Evolutionary conservation across 2,329 filamentous ascomycete species (phyloP).

Genomic region (Chrysoporthe austroafricana): DNA sequence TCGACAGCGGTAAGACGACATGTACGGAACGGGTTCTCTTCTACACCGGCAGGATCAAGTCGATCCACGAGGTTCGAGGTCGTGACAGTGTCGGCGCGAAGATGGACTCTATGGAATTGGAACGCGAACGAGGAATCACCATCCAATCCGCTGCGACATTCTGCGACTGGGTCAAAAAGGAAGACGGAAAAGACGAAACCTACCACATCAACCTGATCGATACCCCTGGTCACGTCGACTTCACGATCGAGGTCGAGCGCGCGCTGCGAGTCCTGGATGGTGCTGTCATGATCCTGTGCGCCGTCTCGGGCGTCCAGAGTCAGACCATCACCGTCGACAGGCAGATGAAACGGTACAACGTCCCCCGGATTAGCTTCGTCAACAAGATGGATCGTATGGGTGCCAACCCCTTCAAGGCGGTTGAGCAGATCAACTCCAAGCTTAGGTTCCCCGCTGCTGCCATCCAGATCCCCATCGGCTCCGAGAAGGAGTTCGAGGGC

Average conservation of each 20-base stretch:
- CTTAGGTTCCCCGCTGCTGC: constrained; percentile 91
- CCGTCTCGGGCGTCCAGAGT: constrained; percentile 94
- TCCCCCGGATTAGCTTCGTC: constrained; percentile 92
- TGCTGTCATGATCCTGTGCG: constrained; percentile 97
- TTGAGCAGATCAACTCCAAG: constrained; percentile 97
- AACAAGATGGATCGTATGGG: constrained; percentile 99
- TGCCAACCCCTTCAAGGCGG: constrained; percentile 94
- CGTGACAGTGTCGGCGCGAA: constrained; percentile 96
- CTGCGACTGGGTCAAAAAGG: constrained; percentile 92
- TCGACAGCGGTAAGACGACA: constrained; percentile 98
- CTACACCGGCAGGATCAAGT: constrained; percentile 95
- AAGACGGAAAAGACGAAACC: constrained; percentile 81
- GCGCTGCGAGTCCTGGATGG: constrained; percentile 93
- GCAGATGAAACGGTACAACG: constrained; percentile 98
- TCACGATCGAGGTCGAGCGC: constrained; percentile 97
- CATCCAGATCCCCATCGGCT: constrained; percentile 90
- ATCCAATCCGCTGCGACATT: constrained; percentile 98
- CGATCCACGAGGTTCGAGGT: constrained; percentile 95
- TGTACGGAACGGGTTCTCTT: constrained; percentile 95
- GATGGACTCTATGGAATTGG: constrained; percentile 99
- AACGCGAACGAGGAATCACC: constrained; percentile 97
- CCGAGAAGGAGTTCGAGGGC: constrained; percentile 88
- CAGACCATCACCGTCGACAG: constrained; percentile 98
- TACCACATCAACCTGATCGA: constrained; percentile 99
- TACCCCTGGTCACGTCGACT: constrained; percentile 97